Evolutionary conservation across 2,329 filamentous ascomycete genomes (phyloP).

Genomic region (Claviceps humidiphila): DNA sequence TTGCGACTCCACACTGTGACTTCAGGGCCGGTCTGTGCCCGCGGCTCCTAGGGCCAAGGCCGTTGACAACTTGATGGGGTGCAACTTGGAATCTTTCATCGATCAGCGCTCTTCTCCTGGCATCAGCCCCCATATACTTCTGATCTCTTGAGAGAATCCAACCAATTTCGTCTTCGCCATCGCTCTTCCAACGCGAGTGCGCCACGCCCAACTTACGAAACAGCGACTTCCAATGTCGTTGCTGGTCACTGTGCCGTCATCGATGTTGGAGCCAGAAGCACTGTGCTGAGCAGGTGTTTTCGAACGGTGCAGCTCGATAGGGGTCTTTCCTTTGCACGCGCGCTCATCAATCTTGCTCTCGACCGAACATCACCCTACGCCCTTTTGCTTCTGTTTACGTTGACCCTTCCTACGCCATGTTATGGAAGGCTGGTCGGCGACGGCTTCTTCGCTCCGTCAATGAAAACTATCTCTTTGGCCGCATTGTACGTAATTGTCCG

Average conservation of each 20-base stretch:
- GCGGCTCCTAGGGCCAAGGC: too few relatives aligned
- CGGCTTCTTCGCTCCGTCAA: conserved; percentile 51
- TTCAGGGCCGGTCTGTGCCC: too few relatives aligned
- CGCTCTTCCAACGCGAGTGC: neutral
- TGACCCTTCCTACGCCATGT: conserved; percentile 26
- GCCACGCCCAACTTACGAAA: neutral
- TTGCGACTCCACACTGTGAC: too few relatives aligned
- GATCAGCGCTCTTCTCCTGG: too few relatives aligned
- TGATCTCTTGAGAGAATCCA: too few relatives aligned
- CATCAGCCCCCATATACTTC: too few relatives aligned
- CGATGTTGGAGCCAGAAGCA: neutral
- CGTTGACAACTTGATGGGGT: too few relatives aligned
- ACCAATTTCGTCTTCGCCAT: neutral
- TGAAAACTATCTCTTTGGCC: conserved; percentile 56
- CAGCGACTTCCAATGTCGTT: neutral
- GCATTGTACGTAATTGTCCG: conserved; percentile 44
- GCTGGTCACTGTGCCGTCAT: conserved; percentile 1
- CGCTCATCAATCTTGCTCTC: neutral
- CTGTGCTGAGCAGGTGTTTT: neutral
- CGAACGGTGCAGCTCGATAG: neutral
- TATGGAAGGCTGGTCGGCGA: conserved; percentile 45
- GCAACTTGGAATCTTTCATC: too few relatives aligned
- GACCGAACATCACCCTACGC: neutral
- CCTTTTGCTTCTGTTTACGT: neutral
- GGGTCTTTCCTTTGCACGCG: neutral